Evolutionary conservation across 495 filamentous ascomycete genomes (phyloP).

Genomic region (Tuber umbilicatum): DNA sequence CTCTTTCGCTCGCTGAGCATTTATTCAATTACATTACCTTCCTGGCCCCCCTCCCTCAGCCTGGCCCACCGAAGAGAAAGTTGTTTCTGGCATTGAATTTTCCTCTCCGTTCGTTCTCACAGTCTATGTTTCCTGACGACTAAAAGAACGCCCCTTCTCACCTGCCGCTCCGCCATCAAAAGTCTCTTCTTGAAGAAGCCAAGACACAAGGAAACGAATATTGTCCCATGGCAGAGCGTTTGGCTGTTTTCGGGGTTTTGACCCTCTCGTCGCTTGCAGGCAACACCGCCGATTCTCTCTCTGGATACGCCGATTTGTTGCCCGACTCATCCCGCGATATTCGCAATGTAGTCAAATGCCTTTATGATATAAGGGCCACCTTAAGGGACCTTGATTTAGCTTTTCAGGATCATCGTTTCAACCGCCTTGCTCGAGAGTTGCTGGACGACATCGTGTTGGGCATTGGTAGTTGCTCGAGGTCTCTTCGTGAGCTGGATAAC

Average conservation of each 20-base stretch:
- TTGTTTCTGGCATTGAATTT: constrained; percentile 29
- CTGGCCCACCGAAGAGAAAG: constrained; percentile 25
- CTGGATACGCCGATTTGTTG: constrained; percentile 32
- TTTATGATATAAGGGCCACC: constrained; percentile 36
- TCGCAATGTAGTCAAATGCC: constrained; percentile 25
- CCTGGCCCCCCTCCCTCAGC: constrained; percentile 21
- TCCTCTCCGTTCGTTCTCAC: constrained; percentile 19
- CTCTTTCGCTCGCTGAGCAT: constrained; percentile 33
- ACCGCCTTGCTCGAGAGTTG: constrained; percentile 39
- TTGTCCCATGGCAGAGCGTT: constrained; percentile 37
- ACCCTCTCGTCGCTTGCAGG: constrained; percentile 29
- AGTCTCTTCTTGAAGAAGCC: constrained; percentile 5
- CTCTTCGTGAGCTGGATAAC: constrained; percentile 47
- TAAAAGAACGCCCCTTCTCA: background rate
- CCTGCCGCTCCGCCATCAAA: background rate
- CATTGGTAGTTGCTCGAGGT: constrained; percentile 49
- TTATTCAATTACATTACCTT: constrained; percentile 39
- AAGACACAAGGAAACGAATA: constrained; percentile 30
- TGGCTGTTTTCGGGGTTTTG: constrained; percentile 30
- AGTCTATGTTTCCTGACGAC: constrained; percentile 22
- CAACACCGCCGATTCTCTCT: constrained; percentile 32
- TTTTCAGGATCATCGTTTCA: constrained; percentile 33
- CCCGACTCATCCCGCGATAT: constrained; percentile 39
- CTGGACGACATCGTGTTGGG: constrained; percentile 43
- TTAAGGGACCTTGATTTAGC: constrained; percentile 32